Evolutionary conservation across 495 filamentous ascomycete genomes (phyloP).

Genomic region (Staphylotrichum longicolle): DNA sequence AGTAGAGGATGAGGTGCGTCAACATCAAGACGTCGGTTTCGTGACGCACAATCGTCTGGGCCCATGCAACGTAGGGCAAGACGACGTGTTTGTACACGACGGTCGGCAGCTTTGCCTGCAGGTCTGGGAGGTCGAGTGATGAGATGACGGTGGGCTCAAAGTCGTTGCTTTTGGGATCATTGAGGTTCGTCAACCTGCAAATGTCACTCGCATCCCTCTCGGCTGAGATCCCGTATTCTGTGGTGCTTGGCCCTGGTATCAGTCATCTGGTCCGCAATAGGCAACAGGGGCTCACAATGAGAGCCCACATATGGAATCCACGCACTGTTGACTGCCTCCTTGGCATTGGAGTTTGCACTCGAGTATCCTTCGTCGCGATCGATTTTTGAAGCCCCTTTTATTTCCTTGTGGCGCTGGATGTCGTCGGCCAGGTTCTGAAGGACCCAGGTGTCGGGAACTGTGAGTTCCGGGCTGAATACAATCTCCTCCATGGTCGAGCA

Average conservation of each 20-base stretch:
- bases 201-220: conserved; percentile 5
- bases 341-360: background rate
- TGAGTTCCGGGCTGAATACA: conserved; percentile 5
- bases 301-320: background rate
- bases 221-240: conserved; percentile 9
- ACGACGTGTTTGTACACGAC: background rate
- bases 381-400: background rate
- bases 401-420: conserved; percentile 6
- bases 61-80: conserved; percentile 3
- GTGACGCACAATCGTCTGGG: conserved; percentile 1
- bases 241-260: background rate
- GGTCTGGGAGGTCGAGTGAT: conserved; percentile 1
- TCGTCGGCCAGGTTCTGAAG: conserved; percentile 10
- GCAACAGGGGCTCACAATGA: no score
- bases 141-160: conserved; percentile 7
- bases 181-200: background rate
- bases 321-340: background rate
- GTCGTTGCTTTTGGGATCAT: conserved; percentile 1
- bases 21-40: conserved; percentile 5
- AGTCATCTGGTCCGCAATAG: background rate
- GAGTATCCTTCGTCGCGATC: conserved; percentile 9
- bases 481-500: background rate
- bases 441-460: background rate
- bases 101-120: background rate
- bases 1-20: conserved; percentile 9